These are phyloP conservation scores for Calamus simplicifolius DNA, from an alignment of 176 grass and related monocot species.

Conservation along the genomic window DNA sequence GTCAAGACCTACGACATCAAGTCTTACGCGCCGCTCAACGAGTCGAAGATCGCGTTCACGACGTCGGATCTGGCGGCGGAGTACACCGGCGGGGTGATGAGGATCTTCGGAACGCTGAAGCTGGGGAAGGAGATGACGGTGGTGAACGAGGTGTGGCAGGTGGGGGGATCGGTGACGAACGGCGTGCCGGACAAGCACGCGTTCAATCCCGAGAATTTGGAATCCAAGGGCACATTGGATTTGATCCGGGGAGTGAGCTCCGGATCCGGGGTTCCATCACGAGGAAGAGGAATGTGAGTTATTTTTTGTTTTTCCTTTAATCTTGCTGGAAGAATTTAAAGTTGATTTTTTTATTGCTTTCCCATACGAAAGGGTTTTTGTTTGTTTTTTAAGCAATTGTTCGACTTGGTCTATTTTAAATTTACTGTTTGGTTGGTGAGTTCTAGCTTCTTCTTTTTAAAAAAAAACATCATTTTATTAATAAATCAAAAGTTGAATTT, in stretches of 20 bases:
- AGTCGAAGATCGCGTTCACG: constrained; percentile 32
- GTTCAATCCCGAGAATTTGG: constrained; percentile 32
- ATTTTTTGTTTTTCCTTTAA: neutral
- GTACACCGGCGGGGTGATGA: constrained; percentile 19
- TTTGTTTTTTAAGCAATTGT: too few species aligned
- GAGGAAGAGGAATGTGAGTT: constrained; percentile 30
- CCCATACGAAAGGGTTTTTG: neutral
- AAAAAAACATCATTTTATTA: too few species aligned
- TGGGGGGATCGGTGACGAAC: constrained; percentile 22
- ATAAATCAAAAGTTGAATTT: too few species aligned
- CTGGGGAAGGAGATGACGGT: constrained; percentile 4
- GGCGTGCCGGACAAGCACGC: constrained; percentile 34
- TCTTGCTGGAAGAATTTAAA: neutral
- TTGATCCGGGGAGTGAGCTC: constrained; percentile 11
- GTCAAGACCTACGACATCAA: constrained; percentile 54
- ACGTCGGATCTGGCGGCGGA: constrained; percentile 32
- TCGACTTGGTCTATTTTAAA: too few species aligned
- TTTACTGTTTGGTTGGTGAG: too few species aligned
- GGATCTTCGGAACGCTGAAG: constrained; percentile 23
- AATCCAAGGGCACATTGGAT: constrained; percentile 35
- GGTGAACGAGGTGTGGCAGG: constrained; percentile 57
- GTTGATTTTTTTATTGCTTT: neutral
- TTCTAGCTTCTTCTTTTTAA: too few species aligned
- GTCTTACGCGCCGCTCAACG: constrained; percentile 19
- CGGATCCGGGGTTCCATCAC: neutral